These are phyloP conservation scores for Penicillium pulvis DNA, from an alignment of 495 filamentous ascomycete species.

Conservation along the genomic window DNA sequence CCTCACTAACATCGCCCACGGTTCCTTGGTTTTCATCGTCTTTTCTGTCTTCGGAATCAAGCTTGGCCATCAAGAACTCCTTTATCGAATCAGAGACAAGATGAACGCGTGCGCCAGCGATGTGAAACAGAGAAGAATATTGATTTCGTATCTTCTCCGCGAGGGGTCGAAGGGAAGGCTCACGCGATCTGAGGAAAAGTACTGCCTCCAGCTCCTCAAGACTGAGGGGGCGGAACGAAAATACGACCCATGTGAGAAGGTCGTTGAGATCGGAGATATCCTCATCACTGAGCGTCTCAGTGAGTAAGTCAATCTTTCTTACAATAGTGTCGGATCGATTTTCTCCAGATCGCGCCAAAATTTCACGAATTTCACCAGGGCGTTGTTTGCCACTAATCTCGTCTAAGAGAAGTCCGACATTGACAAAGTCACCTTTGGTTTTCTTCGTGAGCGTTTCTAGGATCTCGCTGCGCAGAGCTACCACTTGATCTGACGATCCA, in stretches of 20 bases:
- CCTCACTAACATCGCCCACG: slow-evolving; percentile 14
- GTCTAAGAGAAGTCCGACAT: slow-evolving; percentile 19
- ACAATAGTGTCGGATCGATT: slow-evolving; percentile 21
- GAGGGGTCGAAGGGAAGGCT: slow-evolving; percentile 20
- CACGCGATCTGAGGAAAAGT: slow-evolving; percentile 15
- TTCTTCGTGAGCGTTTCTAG: slow-evolving; percentile 12
- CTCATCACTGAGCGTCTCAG: slow-evolving; percentile 22
- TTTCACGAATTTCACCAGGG: slow-evolving; percentile 22
- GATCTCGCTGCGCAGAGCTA: slow-evolving; percentile 15
- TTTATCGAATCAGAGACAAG: slow-evolving; percentile 22
- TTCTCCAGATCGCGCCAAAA: slow-evolving; percentile 19
- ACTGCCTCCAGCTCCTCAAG: slow-evolving; percentile 18
- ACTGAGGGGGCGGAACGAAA: background rate
- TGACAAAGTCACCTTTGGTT: slow-evolving; percentile 24
- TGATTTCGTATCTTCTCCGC: slow-evolving; percentile 18
- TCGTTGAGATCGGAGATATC: slow-evolving; percentile 24
- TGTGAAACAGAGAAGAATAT: slow-evolving; percentile 16
- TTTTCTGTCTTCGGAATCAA: background rate
- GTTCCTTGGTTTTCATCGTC: background rate
- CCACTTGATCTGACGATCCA: slow-evolving; percentile 14
- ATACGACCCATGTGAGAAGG: slow-evolving; percentile 20
- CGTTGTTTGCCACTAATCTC: slow-evolving; percentile 24
- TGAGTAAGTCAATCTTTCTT: slow-evolving; percentile 18
- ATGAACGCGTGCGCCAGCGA: slow-evolving; percentile 6
- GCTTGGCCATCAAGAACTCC: slow-evolving; percentile 4